phyloP scores from a whole-genome alignment of 129 eudicot genomes.

The Flaveria robusta region DNA sequence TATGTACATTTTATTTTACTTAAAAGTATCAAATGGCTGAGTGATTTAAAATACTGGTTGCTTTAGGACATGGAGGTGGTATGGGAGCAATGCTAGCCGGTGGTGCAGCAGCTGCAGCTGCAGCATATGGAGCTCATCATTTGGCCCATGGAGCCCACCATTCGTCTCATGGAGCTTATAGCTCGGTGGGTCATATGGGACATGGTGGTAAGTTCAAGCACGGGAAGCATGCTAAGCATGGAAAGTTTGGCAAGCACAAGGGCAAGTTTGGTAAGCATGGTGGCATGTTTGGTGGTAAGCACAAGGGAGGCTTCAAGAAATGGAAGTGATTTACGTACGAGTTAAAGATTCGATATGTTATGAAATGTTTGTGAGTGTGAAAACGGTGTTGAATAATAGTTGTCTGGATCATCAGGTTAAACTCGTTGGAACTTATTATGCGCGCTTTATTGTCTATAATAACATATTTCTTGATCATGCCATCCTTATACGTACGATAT shows the following conservation, averaged over 20 bases:
- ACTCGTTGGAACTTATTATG: background rate
- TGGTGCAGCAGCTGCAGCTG: constrained; percentile 50
- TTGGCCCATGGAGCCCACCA: constrained; percentile 30
- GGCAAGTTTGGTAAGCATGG: constrained; percentile 1
- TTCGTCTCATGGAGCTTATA: constrained; percentile 29
- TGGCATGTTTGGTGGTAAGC: constrained; percentile 27
- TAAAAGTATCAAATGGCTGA: background rate
- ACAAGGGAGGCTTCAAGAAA: background rate
- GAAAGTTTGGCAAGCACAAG: constrained; percentile 30
- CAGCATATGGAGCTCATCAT: constrained; percentile 57
- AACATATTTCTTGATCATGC: constrained; percentile 26
- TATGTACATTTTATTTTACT: background rate
- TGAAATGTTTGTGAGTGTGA: constrained; percentile 23
- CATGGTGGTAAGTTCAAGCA: constrained; percentile 59
- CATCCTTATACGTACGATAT: constrained; percentile 3
- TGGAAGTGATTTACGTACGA: background rate
- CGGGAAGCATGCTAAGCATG: constrained; percentile 51
- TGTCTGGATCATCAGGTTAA: background rate
- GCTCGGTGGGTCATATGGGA: constrained; percentile 48
- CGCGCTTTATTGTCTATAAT: constrained; percentile 15
- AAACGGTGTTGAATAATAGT: background rate
- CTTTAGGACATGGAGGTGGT: constrained; percentile 60
- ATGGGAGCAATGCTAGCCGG: constrained; percentile 64
- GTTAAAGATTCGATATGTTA: background rate
- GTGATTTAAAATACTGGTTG: background rate